A percentile compares a stretch with the other conserved stretches of the same genome.
Conservation (phyloP, 108 stramenopile genomes). For the Fragilaria radians region DNA sequence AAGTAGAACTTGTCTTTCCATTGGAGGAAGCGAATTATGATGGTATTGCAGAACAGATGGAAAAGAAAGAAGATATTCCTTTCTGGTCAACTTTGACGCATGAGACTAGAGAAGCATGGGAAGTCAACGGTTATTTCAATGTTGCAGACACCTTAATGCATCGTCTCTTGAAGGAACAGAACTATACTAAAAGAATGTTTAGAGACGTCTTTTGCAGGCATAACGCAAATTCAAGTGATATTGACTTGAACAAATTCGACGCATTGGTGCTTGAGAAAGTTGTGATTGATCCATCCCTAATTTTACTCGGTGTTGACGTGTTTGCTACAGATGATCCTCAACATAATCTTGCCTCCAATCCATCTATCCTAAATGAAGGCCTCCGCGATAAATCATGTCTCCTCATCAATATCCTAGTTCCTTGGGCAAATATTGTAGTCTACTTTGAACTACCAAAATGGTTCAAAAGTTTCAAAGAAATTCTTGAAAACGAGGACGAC, state of each 20-base stretch:
- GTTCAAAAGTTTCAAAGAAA: constrained; percentile 37
- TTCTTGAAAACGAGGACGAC: constrained; percentile 37
- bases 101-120: constrained; percentile 2
- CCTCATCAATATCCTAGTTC: constrained; percentile 40
- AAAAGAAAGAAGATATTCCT: not conserved
- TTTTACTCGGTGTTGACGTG: constrained; percentile 53
- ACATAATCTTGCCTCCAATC: constrained; percentile 31
- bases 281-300: constrained; percentile 32
- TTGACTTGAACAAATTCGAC: not conserved
- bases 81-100: constrained; percentile 8
- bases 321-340: constrained; percentile 40
- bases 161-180: not conserved
- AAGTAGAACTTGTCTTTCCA: not conserved
- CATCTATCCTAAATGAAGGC: constrained; percentile 41
- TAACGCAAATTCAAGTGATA: not conserved
- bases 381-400: constrained; percentile 43
- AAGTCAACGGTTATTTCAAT: not conserved
- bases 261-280: constrained; percentile 1
- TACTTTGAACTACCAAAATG: constrained; percentile 53
- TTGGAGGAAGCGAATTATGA: not conserved
- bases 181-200: not conserved
- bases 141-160: constrained; percentile 1
- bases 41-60: not conserved
- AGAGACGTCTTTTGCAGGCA: not conserved
- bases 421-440: constrained; percentile 45